Evolutionary conservation across 2,329 filamentous ascomycete species (phyloP), one percentile per base, ranked within the genome.

Genomic region (Calonectria pseudoturangicola): DNA sequence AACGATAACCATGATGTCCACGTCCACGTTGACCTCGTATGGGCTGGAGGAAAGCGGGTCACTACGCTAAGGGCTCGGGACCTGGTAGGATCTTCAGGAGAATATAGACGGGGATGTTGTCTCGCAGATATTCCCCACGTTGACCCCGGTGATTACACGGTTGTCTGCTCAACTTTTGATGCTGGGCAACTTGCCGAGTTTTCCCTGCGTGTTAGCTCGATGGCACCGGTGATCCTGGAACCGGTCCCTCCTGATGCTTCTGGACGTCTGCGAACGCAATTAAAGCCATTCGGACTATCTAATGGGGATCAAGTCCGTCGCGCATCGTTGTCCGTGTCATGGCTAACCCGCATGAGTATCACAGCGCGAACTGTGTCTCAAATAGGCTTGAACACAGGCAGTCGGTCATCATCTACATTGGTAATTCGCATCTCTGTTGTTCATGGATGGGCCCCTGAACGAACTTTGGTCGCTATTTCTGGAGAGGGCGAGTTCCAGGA

Each of bases 111-210:
- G 33, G 93, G 94, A 33, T 94, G 93, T 81, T 94, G 94, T 4
- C 87, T 95, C 39, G 92, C 93, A 3, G 90, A 94, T 74, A 85
- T 90, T 76, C 83, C 79, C 80, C 75, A 86, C 25, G 85, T 98
- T 21, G 91, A 92, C 47, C 86, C 91, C 0, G 96, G 96, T 0
- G 88, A 88, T 0, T 99, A 98, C 83, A 98, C 95, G 0, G 89
- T 98, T 69, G 93, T 98, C 8, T 96, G 94, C 81, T 98, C 95
- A 2, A 98, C 96, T 0, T 98, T 97, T 82, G 95, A 98, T 74
- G 89, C 93, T 0, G 93, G 93, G 10, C 94, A 97, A 80, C 87
- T 91, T 1, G 94, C 93, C 4, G 88, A 89, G 62, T 98, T 97
- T 80, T 91, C 89, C 0, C 87, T 99, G 10, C 91, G 92, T 70